Evolutionary conservation across 805 yeast species (phyloP).

Genomic region (Candida orba): DNA sequence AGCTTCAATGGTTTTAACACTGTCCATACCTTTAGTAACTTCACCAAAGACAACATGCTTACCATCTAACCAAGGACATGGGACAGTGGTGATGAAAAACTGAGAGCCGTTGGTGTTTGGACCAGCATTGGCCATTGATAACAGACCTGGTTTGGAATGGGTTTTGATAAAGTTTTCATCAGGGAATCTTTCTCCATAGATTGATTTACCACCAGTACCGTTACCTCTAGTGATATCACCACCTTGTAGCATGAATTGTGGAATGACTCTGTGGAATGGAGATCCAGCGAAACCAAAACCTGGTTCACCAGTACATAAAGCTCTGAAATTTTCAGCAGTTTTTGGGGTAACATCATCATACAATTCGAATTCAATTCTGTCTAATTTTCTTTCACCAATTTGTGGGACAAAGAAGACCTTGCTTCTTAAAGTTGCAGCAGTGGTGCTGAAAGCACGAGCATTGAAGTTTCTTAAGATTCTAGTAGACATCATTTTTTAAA

Average conservation of each 20-base stretch:
- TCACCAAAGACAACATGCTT: slow-evolving; percentile 95
- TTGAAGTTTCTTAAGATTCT: slow-evolving; percentile 12
- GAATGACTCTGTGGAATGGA: slow-evolving; percentile 94
- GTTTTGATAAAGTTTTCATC: slow-evolving; percentile 70
- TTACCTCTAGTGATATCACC: slow-evolving; percentile 90
- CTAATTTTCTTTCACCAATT: slow-evolving; percentile 43
- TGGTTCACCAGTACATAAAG: slow-evolving; percentile 91
- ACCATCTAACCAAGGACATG: slow-evolving; percentile 86
- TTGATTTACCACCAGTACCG: slow-evolving; percentile 96
- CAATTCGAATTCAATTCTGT: slow-evolving; percentile 29
- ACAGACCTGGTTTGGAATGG: slow-evolving; percentile 76
- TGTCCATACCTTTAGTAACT: slow-evolving; percentile 75
- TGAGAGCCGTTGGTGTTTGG: slow-evolving; percentile 98
- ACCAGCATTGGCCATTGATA: slow-evolving; percentile 98
- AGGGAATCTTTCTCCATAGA: slow-evolving; percentile 70
- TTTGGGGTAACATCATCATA: slow-evolving; percentile 63
- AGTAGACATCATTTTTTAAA: slow-evolving; percentile 3
- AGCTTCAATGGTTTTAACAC: slow-evolving; percentile 78
- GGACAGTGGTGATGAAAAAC: slow-evolving; percentile 90
- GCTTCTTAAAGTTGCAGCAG: slow-evolving; percentile 30
- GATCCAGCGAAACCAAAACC: slow-evolving; percentile 90
- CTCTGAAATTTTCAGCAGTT: slow-evolving; percentile 95
- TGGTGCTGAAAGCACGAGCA: slow-evolving; percentile 19
- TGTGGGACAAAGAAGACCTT: slow-evolving; percentile 52
- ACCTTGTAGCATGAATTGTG: slow-evolving; percentile 98